phyloP scores from a whole-genome alignment of 768 basidiomycete genomes.

The Ramaria rubella region DNA sequence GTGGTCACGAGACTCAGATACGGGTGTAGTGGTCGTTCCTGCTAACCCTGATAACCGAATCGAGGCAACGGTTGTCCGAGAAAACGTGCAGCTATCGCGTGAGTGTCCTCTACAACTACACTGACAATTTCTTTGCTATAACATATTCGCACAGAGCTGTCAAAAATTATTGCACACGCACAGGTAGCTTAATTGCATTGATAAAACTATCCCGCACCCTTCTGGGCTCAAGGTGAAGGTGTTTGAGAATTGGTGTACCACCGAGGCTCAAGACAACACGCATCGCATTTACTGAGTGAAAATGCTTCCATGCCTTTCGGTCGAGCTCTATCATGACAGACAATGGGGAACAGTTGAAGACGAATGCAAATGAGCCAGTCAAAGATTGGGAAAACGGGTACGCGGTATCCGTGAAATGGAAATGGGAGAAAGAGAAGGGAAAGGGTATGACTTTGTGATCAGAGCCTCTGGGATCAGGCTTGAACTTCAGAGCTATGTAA shows the following conservation, averaged over 20 bases:
- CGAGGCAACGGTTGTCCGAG: slow-evolving; percentile 77
- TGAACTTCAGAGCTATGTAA: slow-evolving; percentile 4
- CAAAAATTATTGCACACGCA: slow-evolving; percentile 69
- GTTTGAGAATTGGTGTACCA: no score
- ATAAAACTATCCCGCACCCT: no score
- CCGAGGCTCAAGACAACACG: no score
- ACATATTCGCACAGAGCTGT: slow-evolving; percentile 60
- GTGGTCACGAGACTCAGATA: slow-evolving; percentile 53
- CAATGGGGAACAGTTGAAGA: no score
- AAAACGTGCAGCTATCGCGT: slow-evolving; percentile 78
- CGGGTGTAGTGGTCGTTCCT: slow-evolving; percentile 59
- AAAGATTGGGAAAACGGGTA: no score
- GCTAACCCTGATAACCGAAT: slow-evolving; percentile 86
- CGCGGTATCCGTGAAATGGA: not conserved
- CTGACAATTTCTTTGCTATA: slow-evolving; percentile 12
- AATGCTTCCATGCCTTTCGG: no score
- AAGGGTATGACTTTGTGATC: slow-evolving; percentile 3
- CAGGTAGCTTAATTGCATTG: slow-evolving; percentile 41
- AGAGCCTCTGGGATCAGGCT: slow-evolving; percentile 1
- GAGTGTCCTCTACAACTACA: slow-evolving; percentile 27
- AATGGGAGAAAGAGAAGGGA: not conserved
- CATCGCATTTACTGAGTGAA: no score
- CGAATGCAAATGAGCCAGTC: no score
- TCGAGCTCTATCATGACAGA: no score
- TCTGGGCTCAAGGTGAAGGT: no score